Conservation (phyloP, 768 basidiomycete genomes). For the Baorangia bicolor region DNA sequence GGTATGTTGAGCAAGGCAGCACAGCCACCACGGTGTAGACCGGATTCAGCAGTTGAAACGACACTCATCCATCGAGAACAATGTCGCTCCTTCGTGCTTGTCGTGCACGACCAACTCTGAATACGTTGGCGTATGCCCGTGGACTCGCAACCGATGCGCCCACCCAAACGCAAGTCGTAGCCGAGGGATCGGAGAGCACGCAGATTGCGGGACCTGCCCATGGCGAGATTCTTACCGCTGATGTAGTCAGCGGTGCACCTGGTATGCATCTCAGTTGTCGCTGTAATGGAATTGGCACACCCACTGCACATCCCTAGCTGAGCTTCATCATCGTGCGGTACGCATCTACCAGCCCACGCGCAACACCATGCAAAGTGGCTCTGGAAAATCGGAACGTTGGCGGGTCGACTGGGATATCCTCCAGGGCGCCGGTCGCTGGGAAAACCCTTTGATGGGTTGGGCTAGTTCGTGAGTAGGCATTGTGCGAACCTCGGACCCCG, state of each 20-base stretch:
- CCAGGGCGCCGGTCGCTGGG: conserved; percentile 91
- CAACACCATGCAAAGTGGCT: conserved; percentile 94
- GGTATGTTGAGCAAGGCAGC: too few species aligned
- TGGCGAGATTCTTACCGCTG: conserved; percentile 68
- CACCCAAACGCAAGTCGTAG: conserved; percentile 22
- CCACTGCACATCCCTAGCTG: conserved; percentile 45
- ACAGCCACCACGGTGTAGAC: conserved; percentile 24
- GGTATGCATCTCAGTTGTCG: conserved; percentile 42
- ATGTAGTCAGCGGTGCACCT: conserved; percentile 84
- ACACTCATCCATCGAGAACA: not conserved
- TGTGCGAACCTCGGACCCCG: not conserved
- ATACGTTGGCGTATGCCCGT: conserved; percentile 14
- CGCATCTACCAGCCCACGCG: conserved; percentile 92
- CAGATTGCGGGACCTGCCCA: conserved; percentile 47
- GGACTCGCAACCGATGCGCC: conserved; percentile 19
- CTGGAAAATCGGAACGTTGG: conserved; percentile 85
- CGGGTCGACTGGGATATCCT: conserved; percentile 92
- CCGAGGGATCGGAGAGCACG: conserved; percentile 27
- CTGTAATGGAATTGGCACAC: not conserved
- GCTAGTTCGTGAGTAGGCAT: conserved; percentile 79
- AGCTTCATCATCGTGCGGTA: conserved; percentile 83
- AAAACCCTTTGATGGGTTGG: conserved; percentile 97
- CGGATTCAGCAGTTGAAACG: not conserved
- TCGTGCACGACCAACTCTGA: conserved; percentile 30
- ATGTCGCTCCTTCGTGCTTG: conserved; percentile 61